phyloP scores from a whole-genome alignment of 768 basidiomycete genomes.

The Tylopilus sp. region DNA sequence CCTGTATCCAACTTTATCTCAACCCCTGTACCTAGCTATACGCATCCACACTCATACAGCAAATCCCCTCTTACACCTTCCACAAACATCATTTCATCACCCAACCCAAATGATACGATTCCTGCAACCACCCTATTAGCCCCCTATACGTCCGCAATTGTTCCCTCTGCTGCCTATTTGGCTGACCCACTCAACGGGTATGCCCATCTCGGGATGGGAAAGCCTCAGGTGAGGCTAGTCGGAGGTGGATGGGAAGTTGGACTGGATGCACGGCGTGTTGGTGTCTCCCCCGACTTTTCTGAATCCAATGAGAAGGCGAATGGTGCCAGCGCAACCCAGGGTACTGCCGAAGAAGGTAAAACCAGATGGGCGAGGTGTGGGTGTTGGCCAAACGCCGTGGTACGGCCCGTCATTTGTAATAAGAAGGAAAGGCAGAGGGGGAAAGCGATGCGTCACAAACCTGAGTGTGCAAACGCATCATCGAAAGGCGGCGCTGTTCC shows the following conservation, averaged over 20 bases:
- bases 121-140: constrained; percentile 55
- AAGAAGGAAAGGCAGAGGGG: constrained; percentile 18
- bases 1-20: constrained; percentile 24
- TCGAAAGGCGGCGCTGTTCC: constrained; percentile 1
- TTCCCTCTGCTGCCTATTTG: constrained; percentile 66
- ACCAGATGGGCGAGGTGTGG: constrained; percentile 56
- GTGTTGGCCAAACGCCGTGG: constrained; percentile 49
- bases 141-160: constrained; percentile 60
- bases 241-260: constrained; percentile 75
- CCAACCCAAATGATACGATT: constrained; percentile 54
- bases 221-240: constrained; percentile 77
- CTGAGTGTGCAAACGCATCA: constrained; percentile 13
- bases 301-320: constrained; percentile 19
- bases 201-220: constrained; percentile 75
- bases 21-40: constrained; percentile 19
- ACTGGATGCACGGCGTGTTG: constrained; percentile 73
- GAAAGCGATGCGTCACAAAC: constrained; percentile 14
- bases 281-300: constrained; percentile 36
- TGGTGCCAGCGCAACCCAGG: constrained; percentile 14
- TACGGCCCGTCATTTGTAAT: constrained; percentile 41
- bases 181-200: constrained; percentile 86
- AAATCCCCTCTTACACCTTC: constrained; percentile 34
- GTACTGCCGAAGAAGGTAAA: constrained; percentile 39
- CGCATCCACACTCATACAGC: constrained; percentile 13
- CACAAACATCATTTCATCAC: constrained; percentile 36